phyloP scores from a whole-genome alignment of 192 early-diverging fungal species.

The Rhizophlyctis rosea region DNA sequence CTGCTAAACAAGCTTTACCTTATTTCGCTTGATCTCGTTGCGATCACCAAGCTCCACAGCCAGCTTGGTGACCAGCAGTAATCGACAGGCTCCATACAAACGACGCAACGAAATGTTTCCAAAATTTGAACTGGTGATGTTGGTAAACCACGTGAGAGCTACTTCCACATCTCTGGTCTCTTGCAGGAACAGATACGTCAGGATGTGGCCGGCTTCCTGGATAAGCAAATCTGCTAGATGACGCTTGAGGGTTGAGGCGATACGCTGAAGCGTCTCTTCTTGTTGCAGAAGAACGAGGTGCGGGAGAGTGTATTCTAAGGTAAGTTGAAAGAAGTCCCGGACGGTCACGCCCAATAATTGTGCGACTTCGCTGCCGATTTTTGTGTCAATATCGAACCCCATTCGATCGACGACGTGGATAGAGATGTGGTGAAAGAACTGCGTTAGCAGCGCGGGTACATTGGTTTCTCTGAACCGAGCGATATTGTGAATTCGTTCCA shows the following conservation, averaged over 20 bases:
- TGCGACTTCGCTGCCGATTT: constrained; percentile 23
- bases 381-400: too few species aligned
- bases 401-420: too few species aligned
- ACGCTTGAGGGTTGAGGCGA: constrained; percentile 10
- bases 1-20: too few species aligned
- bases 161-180: background rate
- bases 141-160: background rate
- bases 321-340: constrained; percentile 27
- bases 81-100: too few species aligned
- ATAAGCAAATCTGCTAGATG: constrained; percentile 20
- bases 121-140: constrained; percentile 4
- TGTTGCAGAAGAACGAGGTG: constrained; percentile 27
- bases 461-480: too few species aligned
- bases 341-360: constrained; percentile 16
- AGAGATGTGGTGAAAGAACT: too few species aligned
- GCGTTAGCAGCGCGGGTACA: too few species aligned
- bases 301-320: constrained; percentile 28
- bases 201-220: constrained; percentile 25
- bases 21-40: constrained; percentile 4
- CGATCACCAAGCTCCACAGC: constrained; percentile 34
- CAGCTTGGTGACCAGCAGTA: constrained; percentile 28
- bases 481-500: too few species aligned
- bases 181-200: constrained; percentile 29
- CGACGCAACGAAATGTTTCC: constrained; percentile 17
- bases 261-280: constrained; percentile 13